phyloP scores from a whole-genome alignment of 202 grass and related monocot species.

The Dendrocalamus latiflorus region DNA sequence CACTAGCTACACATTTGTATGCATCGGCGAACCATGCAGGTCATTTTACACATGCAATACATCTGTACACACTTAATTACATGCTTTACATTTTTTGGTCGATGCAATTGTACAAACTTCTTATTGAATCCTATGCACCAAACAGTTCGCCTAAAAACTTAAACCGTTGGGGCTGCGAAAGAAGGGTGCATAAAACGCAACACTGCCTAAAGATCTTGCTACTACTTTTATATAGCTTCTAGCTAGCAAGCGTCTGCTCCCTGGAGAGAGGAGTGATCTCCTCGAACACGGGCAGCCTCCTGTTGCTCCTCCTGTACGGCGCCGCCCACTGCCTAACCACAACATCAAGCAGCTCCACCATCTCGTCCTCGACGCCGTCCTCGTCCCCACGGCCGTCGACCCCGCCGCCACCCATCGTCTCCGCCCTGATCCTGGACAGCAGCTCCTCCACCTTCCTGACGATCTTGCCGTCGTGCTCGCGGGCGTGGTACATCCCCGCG shows the following conservation, averaged over 20 bases:
- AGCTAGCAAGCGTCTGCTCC: slow-evolving; percentile 65
- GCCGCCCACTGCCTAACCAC: slow-evolving; percentile 42
- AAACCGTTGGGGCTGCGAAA: not conserved
- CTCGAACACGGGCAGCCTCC: slow-evolving; percentile 78
- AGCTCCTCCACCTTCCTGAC: slow-evolving; percentile 51
- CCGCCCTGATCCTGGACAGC: slow-evolving; percentile 36
- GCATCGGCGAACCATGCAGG: not conserved
- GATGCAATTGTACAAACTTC: not conserved
- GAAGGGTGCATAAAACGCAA: not conserved
- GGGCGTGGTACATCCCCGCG: slow-evolving; percentile 16
- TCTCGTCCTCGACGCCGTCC: slow-evolving; percentile 25
- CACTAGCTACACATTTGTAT: not conserved
- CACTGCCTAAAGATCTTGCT: not conserved
- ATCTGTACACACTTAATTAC: not conserved
- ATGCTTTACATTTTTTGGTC: not conserved
- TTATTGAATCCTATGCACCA: not conserved
- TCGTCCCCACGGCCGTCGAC: not conserved
- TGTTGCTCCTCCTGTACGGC: slow-evolving; percentile 39
- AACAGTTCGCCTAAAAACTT: not conserved
- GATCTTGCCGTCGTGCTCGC: slow-evolving; percentile 38
- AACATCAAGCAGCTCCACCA: slow-evolving; percentile 52
- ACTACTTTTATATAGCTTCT: not conserved
- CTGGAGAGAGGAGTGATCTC: slow-evolving; percentile 47
- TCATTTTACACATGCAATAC: not conserved
- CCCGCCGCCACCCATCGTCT: not conserved